phyloP scores from a whole-genome alignment of 345 rosid species.

The Citropsis articulata region DNA sequence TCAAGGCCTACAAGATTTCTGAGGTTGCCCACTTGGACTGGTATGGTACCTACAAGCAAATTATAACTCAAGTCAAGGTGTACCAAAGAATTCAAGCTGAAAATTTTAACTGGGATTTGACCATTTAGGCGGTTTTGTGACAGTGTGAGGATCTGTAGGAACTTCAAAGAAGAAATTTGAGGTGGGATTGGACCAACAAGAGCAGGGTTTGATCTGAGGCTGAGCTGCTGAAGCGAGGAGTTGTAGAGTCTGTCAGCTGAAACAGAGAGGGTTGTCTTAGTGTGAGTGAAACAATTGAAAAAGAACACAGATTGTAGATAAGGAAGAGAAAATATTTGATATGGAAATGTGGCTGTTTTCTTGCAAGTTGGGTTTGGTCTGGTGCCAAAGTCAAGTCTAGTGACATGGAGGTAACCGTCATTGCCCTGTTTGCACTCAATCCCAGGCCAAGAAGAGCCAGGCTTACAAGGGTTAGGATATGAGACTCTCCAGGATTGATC shows the following conservation, averaged over 20 bases:
- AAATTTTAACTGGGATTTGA: constrained; percentile 45
- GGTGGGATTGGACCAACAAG: constrained; percentile 72
- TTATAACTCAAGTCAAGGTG: constrained; percentile 87
- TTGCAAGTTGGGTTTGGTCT: constrained; percentile 70
- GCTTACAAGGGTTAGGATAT: constrained; percentile 67
- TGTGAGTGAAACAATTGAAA: constrained; percentile 68
- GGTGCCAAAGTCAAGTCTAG: constrained; percentile 78
- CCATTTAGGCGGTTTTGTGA: constrained; percentile 77
- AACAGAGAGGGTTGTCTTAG: constrained; percentile 49
- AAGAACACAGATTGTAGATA: constrained; percentile 66
- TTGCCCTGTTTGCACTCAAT: constrained; percentile 65
- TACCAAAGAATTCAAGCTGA: constrained; percentile 40
- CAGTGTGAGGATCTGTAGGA: constrained; percentile 65
- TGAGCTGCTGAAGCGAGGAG: constrained; percentile 74
- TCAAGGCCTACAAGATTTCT: constrained; percentile 66
- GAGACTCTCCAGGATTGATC: constrained; percentile 66
- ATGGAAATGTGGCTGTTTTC: constrained; percentile 58
- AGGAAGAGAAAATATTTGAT: constrained; percentile 61
- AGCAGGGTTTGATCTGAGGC: constrained; percentile 79
- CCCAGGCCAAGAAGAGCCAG: constrained; percentile 77
- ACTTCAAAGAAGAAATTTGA: constrained; percentile 56
- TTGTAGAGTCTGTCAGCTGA: constrained; percentile 34
- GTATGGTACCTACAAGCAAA: constrained; percentile 53
- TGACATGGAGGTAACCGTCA: constrained; percentile 64
- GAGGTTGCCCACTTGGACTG: constrained; percentile 59